Percentiles rank a stretch among this genome's conserved stretches.
phyloP scores from a whole-genome alignment of 371 early-diverging fungal genomes.

The Paraphysoderma sedebokerense region DNA sequence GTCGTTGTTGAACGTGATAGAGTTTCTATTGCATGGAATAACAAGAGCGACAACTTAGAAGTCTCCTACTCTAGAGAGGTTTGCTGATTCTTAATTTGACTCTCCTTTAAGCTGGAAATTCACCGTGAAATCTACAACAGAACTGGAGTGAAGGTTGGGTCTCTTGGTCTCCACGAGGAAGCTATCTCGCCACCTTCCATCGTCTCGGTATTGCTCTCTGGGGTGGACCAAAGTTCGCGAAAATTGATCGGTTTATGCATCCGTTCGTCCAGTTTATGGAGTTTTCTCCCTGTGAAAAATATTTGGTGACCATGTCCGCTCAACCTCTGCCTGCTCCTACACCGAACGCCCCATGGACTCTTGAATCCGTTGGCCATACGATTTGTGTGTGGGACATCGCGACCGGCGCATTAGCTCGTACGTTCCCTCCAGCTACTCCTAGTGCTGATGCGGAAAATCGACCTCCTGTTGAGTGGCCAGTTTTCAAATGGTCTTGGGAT shows the following conservation, averaged over 20 bases:
- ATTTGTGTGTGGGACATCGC: slow-evolving; percentile 79
- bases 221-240: slow-evolving; percentile 87
- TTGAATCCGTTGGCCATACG: slow-evolving; percentile 57
- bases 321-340: slow-evolving; percentile 40
- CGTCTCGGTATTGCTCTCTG: slow-evolving; percentile 86
- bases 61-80: slow-evolving; percentile 45
- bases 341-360: slow-evolving; percentile 46
- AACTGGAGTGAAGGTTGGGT: slow-evolving; percentile 91
- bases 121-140: too few species aligned
- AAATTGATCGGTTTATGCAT: slow-evolving; percentile 81
- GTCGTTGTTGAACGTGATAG: slow-evolving; percentile 69
- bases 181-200: slow-evolving; percentile 86
- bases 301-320: slow-evolving; percentile 77
- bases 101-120: too few species aligned
- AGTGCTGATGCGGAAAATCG: slow-evolving; percentile 6
- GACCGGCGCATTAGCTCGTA: slow-evolving; percentile 66
- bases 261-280: slow-evolving; percentile 80
- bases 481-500: slow-evolving; percentile 92
- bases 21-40: slow-evolving; percentile 76
- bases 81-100: too few species aligned
- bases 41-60: slow-evolving; percentile 67
- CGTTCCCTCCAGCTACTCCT: slow-evolving; percentile 53
- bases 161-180: slow-evolving; percentile 87
- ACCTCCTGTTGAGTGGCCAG: slow-evolving; percentile 44
- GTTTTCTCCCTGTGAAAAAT: slow-evolving; percentile 84